These are phyloP conservation scores for Moesziomyces antarcticus DNA, from an alignment of 1,284 basidiomycete species.

Conservation along the genomic window DNA sequence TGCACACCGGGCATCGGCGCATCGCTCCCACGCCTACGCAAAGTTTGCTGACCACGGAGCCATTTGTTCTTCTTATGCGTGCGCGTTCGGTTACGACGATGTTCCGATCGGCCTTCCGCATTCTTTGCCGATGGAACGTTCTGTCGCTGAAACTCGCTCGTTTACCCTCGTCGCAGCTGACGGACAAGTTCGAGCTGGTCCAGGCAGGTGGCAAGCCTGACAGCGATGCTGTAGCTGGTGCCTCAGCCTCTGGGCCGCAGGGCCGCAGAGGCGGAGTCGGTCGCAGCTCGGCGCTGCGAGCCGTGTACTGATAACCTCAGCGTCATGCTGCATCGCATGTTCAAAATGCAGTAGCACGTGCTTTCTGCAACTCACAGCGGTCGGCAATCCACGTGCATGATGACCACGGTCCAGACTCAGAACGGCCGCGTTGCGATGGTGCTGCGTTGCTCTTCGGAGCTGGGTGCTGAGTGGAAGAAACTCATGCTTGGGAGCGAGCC, in stretches of 20 bases:
- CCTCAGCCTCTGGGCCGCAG: slow-evolving; percentile 4
- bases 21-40: no score
- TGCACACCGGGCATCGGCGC: neutral
- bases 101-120: no score
- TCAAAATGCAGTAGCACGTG: neutral
- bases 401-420: neutral
- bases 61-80: no score
- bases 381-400: neutral
- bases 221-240: slow-evolving; percentile 12
- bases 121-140: no score
- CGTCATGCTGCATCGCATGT: neutral
- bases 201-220: slow-evolving; percentile 30
- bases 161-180: slow-evolving; percentile 27
- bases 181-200: slow-evolving; percentile 60
- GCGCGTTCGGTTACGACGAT: no score
- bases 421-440: no score
- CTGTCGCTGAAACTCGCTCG: neutral
- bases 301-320: slow-evolving; percentile 24
- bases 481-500: no score
- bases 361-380: neutral
- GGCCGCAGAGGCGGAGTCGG: slow-evolving; percentile 11
- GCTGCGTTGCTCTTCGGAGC: no score
- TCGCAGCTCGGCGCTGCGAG: slow-evolving; percentile 17
- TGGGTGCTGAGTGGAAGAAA: no score
- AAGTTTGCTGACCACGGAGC: no score